Base-by-base conservation (phyloP, 208 protist genomes). In the Acanthamoeba sp. region DNA sequence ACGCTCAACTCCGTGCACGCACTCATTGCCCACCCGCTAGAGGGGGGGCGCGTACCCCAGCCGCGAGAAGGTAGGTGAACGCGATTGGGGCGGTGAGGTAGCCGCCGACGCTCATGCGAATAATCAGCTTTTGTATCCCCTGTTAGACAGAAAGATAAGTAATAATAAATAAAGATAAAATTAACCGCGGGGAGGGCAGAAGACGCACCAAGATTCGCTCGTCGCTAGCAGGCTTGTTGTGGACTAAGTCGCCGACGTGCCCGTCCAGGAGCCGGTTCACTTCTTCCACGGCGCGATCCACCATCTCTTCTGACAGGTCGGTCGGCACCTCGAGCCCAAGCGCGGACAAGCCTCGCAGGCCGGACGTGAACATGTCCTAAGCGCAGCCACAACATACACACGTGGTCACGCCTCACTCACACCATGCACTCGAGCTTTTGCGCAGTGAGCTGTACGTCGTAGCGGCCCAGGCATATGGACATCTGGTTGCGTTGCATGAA, bases 401-500 rank as follows among this genome's bases (percentile, higher is more conserved):
- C 29, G 18, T 9, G 40, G 24, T 48, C 45, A 48, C 10, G 3
- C 6, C 6, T 48, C 45, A 48, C n/a, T n/a, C n/a, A 48, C 45
- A 48, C 45, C 6, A 10, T 7, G 52, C 52, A 57, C 22, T 50
- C 9, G 52, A 48, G 20, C n/a, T n/a, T n/a, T n/a, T n/a, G n/a
- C n/a, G n/a, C n/a, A n/a, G n/a, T n/a, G n/a, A n/a, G n/a, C n/a
- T n/a, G 59, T 71, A 91, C 85, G 27, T 91, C 40, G 57, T 91
- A 73, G 32, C 9, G 52, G 12, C 5, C 7, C 6, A 91, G 22
- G 16, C 52, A 73, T 10, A 29, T 76, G 14, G 52, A 91, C 59
- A 91, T 91, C 14, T 64, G 40, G 57, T 66, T 73, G 29, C 85
- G 52, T 9, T 76, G 55, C 14, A 73, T 48, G 55, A 32, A 91